These are phyloP conservation scores for Xenosphaeropsis pyriputrescens DNA, from an alignment of 2,329 filamentous ascomycete genomes.

Conservation along the genomic window DNA sequence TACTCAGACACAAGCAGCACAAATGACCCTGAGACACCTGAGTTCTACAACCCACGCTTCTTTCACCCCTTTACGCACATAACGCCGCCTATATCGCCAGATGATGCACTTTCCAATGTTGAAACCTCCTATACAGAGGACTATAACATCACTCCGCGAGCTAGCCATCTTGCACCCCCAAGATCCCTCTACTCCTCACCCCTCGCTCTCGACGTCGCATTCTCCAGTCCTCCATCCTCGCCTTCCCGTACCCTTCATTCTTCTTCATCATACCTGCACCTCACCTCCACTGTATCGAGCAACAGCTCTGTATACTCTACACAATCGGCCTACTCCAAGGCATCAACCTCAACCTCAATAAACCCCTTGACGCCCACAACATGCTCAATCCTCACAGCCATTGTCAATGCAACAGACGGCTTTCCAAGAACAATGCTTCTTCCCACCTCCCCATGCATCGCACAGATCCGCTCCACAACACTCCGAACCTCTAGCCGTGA, in stretches of 20 bases:
- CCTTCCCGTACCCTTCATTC: slow-evolving; percentile 1
- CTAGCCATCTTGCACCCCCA: background rate
- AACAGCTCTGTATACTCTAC: too few species aligned
- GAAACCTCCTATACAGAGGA: background rate
- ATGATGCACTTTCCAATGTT: background rate
- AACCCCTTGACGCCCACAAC: background rate
- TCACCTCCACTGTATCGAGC: background rate
- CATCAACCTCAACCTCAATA: background rate
- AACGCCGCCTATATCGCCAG: background rate
- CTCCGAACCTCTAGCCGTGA: too few species aligned
- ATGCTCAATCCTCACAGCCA: slow-evolving; percentile 5
- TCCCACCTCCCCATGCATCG: slow-evolving; percentile 8
- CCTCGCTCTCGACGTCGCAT: slow-evolving; percentile 4
- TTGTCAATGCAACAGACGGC: slow-evolving; percentile 7
- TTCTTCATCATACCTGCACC: background rate
- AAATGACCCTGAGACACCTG: background rate
- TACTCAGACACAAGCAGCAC: background rate
- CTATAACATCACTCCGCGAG: background rate
- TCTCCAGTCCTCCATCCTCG: slow-evolving; percentile 7
- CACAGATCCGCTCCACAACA: slow-evolving; percentile 6
- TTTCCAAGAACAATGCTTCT: slow-evolving; percentile 10
- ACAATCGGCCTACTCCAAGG: background rate
- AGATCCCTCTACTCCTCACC: slow-evolving; percentile 1
- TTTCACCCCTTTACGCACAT: too few species aligned
- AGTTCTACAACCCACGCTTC: too few species aligned